phyloP scores from a whole-genome alignment of 768 basidiomycete species.

The Kwoniella pini region DNA sequence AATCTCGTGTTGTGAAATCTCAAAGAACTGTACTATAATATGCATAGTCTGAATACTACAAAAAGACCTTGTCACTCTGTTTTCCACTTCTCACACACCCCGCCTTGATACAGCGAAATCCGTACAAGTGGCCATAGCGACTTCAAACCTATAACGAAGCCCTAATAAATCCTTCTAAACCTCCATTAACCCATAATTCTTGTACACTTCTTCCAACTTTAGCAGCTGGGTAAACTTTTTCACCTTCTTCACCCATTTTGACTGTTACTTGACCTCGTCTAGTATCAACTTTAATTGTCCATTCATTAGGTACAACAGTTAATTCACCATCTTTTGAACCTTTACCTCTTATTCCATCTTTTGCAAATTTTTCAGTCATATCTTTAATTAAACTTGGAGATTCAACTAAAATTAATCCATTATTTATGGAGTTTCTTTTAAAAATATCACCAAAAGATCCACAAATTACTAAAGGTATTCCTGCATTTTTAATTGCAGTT shows the following conservation, averaged over 20 bases:
- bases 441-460: constrained; percentile 99
- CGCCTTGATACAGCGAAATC: no score
- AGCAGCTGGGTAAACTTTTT: constrained; percentile 65
- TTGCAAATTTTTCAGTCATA: constrained; percentile 72
- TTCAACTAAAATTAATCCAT: constrained; percentile 92
- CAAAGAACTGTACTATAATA: no score
- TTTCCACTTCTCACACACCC: no score
- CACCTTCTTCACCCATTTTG: constrained; percentile 56
- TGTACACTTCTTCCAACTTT: constrained; percentile 91
- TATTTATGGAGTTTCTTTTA: constrained; percentile 98
- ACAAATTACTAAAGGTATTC: constrained; percentile 89
- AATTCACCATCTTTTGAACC: constrained; percentile 80
- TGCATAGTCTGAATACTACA: no score
- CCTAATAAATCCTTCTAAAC: constrained; percentile 83
- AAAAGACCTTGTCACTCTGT: no score
- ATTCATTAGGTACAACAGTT: constrained; percentile 71
- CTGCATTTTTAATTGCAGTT: constrained; percentile 91
- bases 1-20: no score
- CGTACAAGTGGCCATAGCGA: no score
- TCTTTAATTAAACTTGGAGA: constrained; percentile 84
- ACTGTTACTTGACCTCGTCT: constrained; percentile 69
- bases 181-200: constrained; percentile 94
- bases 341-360: constrained; percentile 70
- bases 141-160: constrained; percentile 43
- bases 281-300: constrained; percentile 69